A percentile compares a stretch with the other conserved stretches of the same genome.
Conservation (phyloP, 202 grass and related monocot genomes). For the Zoysia matrella region DNA sequence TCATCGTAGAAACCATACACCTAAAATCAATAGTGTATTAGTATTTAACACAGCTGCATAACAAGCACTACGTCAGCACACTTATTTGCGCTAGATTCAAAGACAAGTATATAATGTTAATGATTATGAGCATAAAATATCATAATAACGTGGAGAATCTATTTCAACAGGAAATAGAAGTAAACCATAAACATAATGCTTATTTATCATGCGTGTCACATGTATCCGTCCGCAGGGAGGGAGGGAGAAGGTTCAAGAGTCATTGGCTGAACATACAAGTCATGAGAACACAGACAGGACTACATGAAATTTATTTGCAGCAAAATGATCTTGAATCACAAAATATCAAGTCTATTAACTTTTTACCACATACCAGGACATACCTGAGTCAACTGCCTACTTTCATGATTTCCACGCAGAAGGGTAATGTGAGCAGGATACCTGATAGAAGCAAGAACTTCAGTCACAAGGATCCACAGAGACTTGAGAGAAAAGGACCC, state of each 20-base stretch:
- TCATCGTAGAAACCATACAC: constrained; percentile 22
- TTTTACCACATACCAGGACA: constrained; percentile 27
- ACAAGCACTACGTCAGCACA: constrained; percentile 11
- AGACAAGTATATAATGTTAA: not conserved
- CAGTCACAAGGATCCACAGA: not conserved
- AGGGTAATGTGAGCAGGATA: constrained; percentile 98
- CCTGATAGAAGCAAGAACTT: constrained; percentile 44
- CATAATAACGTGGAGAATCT: not conserved
- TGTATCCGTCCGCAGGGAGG: not conserved
- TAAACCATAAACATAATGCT: not conserved
- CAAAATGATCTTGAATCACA: not conserved
- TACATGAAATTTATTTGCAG: constrained; percentile 18
- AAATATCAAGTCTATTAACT: constrained; percentile 17
- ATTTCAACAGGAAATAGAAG: not conserved
- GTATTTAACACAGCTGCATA: not conserved
- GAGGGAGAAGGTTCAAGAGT: not conserved
- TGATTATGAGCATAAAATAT: not conserved
- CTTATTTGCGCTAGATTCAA: not conserved
- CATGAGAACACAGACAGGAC: not conserved
- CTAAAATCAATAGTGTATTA: constrained; percentile 48
- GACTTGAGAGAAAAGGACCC: not conserved
- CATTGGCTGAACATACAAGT: not conserved
- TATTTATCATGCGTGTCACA: not conserved
- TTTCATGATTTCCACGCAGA: not conserved
- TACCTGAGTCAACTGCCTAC: not conserved